phyloP scores from a whole-genome alignment of 208 protist species.

The Leishmania mexicana region DNA sequence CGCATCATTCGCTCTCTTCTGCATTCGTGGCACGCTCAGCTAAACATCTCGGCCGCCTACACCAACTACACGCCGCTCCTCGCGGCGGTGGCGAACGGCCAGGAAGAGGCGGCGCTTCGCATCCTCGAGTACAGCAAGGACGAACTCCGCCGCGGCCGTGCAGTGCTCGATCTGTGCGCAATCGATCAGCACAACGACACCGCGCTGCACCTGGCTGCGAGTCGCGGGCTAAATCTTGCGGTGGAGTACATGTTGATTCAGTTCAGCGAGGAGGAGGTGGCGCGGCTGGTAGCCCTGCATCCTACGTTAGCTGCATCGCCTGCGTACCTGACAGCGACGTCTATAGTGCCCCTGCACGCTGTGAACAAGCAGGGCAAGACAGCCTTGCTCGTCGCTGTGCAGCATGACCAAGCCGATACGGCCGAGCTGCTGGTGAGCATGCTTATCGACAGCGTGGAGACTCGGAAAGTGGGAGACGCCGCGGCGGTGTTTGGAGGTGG shows the following conservation, averaged over 20 bases:
- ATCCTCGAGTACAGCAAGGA: slow-evolving; percentile 81
- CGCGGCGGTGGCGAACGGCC: slow-evolving; percentile 53
- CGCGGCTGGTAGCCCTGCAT: slow-evolving; percentile 29
- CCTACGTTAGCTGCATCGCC: slow-evolving; percentile 10
- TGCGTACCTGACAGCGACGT: slow-evolving; percentile 16
- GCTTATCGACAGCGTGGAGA: slow-evolving; percentile 23
- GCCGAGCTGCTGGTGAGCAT: slow-evolving; percentile 68
- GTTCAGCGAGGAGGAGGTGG: slow-evolving; percentile 75
- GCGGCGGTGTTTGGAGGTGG: neutral
- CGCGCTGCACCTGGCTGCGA: slow-evolving; percentile 63
- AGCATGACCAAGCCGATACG: slow-evolving; percentile 50
- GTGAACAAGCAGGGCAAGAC: slow-evolving; percentile 69
- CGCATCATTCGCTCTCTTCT: slow-evolving; percentile 57
- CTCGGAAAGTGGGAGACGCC: neutral
- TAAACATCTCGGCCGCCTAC: slow-evolving; percentile 57
- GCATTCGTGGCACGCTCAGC: slow-evolving; percentile 49
- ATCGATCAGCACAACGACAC: slow-evolving; percentile 76
- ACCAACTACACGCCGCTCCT: slow-evolving; percentile 73
- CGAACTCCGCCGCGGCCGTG: slow-evolving; percentile 57
- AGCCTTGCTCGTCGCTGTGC: slow-evolving; percentile 71
- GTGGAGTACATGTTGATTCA: slow-evolving; percentile 85
- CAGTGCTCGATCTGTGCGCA: slow-evolving; percentile 64
- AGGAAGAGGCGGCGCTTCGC: slow-evolving; percentile 62
- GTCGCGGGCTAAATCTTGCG: slow-evolving; percentile 48
- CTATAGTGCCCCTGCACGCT: slow-evolving; percentile 32